These are phyloP conservation scores for Chlamydomonas incerta DNA, from an alignment of 139 green algal genomes.

Conservation along the genomic window DNA sequence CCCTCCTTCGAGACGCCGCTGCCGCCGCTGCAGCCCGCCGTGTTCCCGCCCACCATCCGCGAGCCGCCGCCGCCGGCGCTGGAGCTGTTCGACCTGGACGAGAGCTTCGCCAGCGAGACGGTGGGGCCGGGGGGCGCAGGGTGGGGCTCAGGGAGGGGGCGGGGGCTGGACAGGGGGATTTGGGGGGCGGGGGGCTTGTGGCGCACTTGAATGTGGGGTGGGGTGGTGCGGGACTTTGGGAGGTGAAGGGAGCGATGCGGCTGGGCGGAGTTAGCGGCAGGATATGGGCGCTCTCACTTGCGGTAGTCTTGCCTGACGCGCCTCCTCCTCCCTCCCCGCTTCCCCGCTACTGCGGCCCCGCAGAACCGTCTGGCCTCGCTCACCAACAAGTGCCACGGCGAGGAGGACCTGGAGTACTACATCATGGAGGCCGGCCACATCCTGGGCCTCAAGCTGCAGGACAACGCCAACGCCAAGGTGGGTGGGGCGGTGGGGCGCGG, in stretches of 20 bases:
- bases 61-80: conserved; percentile 83
- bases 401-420: conserved; percentile 83
- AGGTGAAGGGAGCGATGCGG: too few relatives aligned
- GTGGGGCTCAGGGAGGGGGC: too few relatives aligned
- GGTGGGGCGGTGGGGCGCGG: neutral
- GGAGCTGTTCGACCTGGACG: conserved; percentile 92
- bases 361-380: conserved; percentile 77
- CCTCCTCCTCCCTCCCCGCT: neutral
- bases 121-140: conserved; percentile 39
- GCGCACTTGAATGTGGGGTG: too few relatives aligned
- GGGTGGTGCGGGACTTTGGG: too few relatives aligned
- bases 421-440: conserved; percentile 75
- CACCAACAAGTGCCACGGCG: conserved; percentile 78
- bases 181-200: too few relatives aligned
- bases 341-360: neutral
- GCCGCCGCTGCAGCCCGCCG: conserved; percentile 81
- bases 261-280: too few relatives aligned
- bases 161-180: too few relatives aligned
- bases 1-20: conserved; percentile 86
- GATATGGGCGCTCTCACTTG: too few relatives aligned
- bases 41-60: conserved; percentile 81
- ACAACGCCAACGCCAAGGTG: conserved; percentile 46
- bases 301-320: too few relatives aligned
- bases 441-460: conserved; percentile 64
- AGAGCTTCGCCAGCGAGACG: conserved; percentile 78